Base-by-base conservation (phyloP, 1,139 yeast genomes). In the Hemisphaericaspora subhashii region DNA sequence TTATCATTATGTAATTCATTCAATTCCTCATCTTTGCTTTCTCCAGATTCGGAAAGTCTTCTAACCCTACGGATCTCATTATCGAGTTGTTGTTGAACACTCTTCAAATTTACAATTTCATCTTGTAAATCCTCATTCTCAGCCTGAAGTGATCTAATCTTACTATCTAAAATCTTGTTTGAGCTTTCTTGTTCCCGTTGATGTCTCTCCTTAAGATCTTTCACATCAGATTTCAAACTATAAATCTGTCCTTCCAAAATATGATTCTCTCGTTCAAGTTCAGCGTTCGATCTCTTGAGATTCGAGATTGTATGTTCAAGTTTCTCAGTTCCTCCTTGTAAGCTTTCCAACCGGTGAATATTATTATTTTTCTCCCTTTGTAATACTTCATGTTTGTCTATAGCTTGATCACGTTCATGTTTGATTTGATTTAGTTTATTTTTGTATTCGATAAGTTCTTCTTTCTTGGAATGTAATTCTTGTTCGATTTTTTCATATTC, bases 401-500 rank as follows among this genome's bases (percentile, higher is more conserved):
- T 13, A 5, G 33, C 10, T 21, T 39, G 31, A 13, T 35, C 22
- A 5, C 31, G 22, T 29, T 35, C 33, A 18, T 26, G 32, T 9
- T 33, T 17, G 22, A 21, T 13, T 3, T 18, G 33, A 13, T 8
- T 22, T 22, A 25, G 33, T 23, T 6, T 18, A 15, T 12, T 21
- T 18, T 20, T 31, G 18, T n/a, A 11, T 6, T 24, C 20, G 7
- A 28, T 20, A 3, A 36, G 24, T 31, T 36, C 40, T 25, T 20
- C 8, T 8, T 30, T 16, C 11, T 23, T 31, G 3, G 21, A 12
- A 15, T 33, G 22, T 11, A 42, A 32, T 14, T 42, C 41, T 3
- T 24, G 15, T 14, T 42, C 31, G 14, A 39, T 36, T 26, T 27
- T 23, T 15, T 41, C 41, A 31, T 37, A 38, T 24, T 43, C 46